phyloP scores from a whole-genome alignment of 2,329 filamentous ascomycete genomes.

The Cladophialophora bantiana region DNA sequence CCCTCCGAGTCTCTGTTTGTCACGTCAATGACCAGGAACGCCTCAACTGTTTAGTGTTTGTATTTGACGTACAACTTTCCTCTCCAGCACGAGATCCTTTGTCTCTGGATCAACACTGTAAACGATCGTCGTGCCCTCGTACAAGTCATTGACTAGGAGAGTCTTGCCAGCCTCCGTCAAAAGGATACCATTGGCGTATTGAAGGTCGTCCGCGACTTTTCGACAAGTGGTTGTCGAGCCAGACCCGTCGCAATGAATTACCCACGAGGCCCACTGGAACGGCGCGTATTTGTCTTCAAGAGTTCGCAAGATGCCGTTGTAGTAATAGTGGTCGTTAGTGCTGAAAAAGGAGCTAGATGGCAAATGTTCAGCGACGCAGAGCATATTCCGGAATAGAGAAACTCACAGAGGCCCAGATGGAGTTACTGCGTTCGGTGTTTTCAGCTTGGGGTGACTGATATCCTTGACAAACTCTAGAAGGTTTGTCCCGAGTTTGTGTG shows the following conservation, averaged over 20 bases:
- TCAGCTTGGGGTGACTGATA: slow-evolving; percentile 3
- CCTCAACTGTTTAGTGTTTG: too few species aligned
- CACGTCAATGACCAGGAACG: background rate
- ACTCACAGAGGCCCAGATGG: slow-evolving; percentile 15
- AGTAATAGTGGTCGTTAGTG: slow-evolving; percentile 16
- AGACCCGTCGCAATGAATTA: slow-evolving; percentile 9
- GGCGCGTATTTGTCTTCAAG: slow-evolving; percentile 14
- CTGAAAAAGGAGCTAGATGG: slow-evolving; percentile 1
- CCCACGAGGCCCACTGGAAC: slow-evolving; percentile 7
- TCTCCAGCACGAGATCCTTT: slow-evolving; percentile 10
- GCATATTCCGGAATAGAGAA: background rate
- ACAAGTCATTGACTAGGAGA: slow-evolving; percentile 8
- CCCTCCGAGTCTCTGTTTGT: slow-evolving; percentile 6
- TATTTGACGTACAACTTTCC: slow-evolving; percentile 3
- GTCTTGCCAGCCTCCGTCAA: slow-evolving; percentile 12
- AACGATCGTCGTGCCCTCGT: slow-evolving; percentile 10
- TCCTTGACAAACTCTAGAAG: slow-evolving; percentile 17
- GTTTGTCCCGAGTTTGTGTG: slow-evolving; percentile 12
- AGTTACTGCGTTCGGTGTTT: slow-evolving; percentile 11
- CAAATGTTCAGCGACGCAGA: background rate
- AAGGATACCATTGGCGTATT: slow-evolving; percentile 11
- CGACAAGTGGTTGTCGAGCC: slow-evolving; percentile 10
- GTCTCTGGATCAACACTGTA: slow-evolving; percentile 14
- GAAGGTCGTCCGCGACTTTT: background rate
- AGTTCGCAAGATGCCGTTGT: background rate